These are phyloP conservation scores for Pascua sp. DNA, from an alignment of 1,284 basidiomycete species.

Conservation along the genomic window DNA sequence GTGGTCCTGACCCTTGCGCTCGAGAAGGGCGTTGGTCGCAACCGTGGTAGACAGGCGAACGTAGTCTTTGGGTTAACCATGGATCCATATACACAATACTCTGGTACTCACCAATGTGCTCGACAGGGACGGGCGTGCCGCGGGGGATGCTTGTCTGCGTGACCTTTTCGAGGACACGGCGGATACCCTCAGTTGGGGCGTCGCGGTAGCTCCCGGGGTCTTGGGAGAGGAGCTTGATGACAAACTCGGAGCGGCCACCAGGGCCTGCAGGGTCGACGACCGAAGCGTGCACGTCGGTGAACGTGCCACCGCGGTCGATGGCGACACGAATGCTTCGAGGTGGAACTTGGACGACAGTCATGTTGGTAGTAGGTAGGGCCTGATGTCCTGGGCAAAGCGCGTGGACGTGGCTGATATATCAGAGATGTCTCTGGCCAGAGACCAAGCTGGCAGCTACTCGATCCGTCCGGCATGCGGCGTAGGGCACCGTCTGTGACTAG, in stretches of 20 bases:
- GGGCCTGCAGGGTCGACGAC: conserved; percentile 17
- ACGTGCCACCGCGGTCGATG: conserved; percentile 42
- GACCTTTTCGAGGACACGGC: conserved; percentile 78
- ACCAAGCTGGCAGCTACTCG: not conserved
- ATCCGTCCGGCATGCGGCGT: too few relatives aligned
- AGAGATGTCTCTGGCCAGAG: too few relatives aligned
- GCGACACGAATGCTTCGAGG: conserved; percentile 43
- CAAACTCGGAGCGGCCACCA: conserved; percentile 24
- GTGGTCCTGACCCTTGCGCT: conserved; percentile 87
- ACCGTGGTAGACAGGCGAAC: conserved; percentile 92
- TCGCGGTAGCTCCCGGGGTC: conserved; percentile 81
- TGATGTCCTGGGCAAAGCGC: too few relatives aligned
- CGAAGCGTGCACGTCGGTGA: conserved; percentile 46
- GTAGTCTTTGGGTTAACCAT: conserved; percentile 61
- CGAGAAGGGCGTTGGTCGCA: conserved; percentile 88
- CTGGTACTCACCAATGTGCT: conserved; percentile 62
- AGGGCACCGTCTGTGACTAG: too few relatives aligned
- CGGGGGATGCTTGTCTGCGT: conserved; percentile 54
- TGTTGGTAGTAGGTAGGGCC: conserved; percentile 3
- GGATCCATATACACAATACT: conserved; percentile 20
- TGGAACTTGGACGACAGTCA: conserved; percentile 27
- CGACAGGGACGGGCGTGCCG: conserved; percentile 56
- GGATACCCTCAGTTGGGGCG: conserved; percentile 83
- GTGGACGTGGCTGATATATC: not conserved
- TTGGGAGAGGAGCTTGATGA: conserved; percentile 69